Conservation (phyloP, 208 protist genomes). For the Acanthamoeba culbertsoni region DNA sequence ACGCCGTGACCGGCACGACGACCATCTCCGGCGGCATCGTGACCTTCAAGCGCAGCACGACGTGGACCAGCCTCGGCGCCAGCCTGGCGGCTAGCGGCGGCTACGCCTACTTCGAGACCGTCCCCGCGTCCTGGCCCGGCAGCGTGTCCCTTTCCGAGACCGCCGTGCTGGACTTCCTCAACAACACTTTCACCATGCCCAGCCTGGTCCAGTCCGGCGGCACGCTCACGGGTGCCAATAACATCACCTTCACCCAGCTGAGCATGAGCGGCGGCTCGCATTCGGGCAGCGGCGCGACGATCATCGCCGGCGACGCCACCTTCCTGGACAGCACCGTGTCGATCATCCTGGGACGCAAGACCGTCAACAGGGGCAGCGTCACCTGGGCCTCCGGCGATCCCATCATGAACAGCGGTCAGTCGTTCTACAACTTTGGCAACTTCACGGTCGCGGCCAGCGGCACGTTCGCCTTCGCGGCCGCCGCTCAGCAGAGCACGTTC, state of each 20-base stretch:
- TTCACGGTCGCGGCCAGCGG: background rate
- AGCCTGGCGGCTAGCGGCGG: background rate
- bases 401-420: background rate
- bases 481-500: background rate
- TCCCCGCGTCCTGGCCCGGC: background rate
- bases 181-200: constrained; percentile 34
- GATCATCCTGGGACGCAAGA: background rate
- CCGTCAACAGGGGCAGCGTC: background rate
- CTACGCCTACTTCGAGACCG: constrained; percentile 22
- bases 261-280: constrained; percentile 23
- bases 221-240: background rate
- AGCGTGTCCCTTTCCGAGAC: background rate
- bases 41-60: constrained; percentile 21
- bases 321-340: background rate
- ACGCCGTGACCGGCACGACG: background rate
- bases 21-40: background rate
- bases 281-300: constrained; percentile 2
- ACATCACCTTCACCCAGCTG: constrained; percentile 12
- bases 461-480: background rate
- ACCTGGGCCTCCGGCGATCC: background rate
- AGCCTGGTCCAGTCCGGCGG: background rate
- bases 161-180: constrained; percentile 1
- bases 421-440: constrained; percentile 40
- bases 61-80: background rate
- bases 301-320: background rate